phyloP scores from a whole-genome alignment of 139 green algal genomes.

The Parachlorella kessleri region DNA sequence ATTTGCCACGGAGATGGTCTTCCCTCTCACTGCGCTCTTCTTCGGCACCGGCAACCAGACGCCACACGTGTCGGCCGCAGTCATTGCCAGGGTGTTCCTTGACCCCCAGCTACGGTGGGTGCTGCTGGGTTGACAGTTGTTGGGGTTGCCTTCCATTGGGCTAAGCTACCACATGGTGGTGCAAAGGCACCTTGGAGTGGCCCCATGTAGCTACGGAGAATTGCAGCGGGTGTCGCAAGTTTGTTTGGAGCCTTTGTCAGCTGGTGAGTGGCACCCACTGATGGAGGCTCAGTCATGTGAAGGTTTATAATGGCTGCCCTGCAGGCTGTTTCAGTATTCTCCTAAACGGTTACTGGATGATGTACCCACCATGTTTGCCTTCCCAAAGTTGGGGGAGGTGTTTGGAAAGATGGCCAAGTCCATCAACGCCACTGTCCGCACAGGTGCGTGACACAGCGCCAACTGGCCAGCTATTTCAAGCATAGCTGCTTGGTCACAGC shows the following conservation, averaged over 20 bases:
- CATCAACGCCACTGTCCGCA: constrained; percentile 24
- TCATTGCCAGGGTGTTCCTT: constrained; percentile 73
- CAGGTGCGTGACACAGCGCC: too few species aligned
- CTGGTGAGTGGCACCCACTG: too few species aligned
- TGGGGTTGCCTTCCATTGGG: too few species aligned
- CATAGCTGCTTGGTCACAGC: too few species aligned
- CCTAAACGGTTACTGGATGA: constrained; percentile 57
- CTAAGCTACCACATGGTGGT: too few species aligned
- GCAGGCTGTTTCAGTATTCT: constrained; percentile 69
- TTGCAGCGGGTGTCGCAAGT: too few species aligned
- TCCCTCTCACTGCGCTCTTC: constrained; percentile 75
- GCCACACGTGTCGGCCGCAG: constrained; percentile 53
- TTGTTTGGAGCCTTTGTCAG: too few species aligned
- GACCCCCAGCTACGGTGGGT: constrained; percentile 60
- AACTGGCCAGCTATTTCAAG: too few species aligned
- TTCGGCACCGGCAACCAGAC: constrained; percentile 82
- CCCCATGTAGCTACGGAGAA: too few species aligned
- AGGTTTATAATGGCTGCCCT: neutral
- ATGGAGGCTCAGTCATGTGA: neutral
- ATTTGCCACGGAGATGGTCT: constrained; percentile 71
- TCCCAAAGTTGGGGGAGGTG: constrained; percentile 57
- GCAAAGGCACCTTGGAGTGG: too few species aligned
- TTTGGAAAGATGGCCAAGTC: constrained; percentile 47
- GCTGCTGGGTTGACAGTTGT: too few species aligned
- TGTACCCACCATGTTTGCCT: constrained; percentile 72